Conservation (phyloP, 345 rosid genomes). For the Melaleuca alternifolia region DNA sequence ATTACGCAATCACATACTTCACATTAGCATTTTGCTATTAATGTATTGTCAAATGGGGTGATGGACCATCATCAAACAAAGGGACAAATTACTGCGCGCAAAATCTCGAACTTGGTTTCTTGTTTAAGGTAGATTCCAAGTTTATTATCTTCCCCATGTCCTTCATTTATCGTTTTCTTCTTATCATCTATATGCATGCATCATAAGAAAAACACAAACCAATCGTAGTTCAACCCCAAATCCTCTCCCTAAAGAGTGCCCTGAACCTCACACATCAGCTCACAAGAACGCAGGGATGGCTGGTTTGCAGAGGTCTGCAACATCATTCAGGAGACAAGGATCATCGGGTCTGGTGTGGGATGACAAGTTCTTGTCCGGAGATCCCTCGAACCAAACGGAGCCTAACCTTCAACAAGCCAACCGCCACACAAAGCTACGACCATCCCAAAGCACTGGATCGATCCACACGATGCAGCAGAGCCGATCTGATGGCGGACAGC, state of each 20-base stretch:
- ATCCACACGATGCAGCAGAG: neutral
- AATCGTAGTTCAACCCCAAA: neutral
- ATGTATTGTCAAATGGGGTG: neutral
- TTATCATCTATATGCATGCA: neutral
- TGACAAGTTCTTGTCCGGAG: constrained; percentile 41
- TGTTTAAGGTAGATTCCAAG: neutral
- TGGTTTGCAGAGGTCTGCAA: constrained; percentile 54
- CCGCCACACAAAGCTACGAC: neutral
- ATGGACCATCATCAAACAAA: neutral
- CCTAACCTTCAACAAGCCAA: neutral
- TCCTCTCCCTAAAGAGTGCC: neutral
- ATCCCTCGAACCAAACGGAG: neutral
- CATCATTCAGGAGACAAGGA: constrained; percentile 80
- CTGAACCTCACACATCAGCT: neutral
- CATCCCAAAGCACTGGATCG: constrained; percentile 5
- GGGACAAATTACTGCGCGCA: neutral
- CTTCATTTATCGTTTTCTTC: constrained; percentile 10
- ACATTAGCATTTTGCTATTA: neutral
- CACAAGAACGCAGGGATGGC: neutral
- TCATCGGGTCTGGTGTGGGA: constrained; percentile 75
- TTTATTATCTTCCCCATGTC: neutral
- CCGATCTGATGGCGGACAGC: constrained; percentile 20
- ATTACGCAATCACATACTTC: neutral
- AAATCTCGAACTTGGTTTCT: neutral
- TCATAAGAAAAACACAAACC: neutral